phyloP scores from a whole-genome alignment of 768 basidiomycete species.

The Kwoniella botswanensis region DNA sequence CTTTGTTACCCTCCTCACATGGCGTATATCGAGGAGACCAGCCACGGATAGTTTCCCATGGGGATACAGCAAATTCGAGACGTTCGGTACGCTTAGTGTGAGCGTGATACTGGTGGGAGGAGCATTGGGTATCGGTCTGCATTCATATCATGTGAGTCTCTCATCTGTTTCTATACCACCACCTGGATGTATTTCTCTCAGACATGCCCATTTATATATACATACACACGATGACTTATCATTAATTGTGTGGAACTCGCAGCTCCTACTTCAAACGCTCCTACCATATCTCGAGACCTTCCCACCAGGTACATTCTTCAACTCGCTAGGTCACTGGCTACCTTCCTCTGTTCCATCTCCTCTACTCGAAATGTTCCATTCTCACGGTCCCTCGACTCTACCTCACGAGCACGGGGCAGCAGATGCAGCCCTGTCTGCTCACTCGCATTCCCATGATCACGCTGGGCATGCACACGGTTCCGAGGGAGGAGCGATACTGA shows the following conservation, averaged over 20 bases:
- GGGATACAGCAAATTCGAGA: slow-evolving; percentile 76
- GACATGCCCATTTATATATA: too few relatives aligned
- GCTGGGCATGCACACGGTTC: slow-evolving; percentile 43
- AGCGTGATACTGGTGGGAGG: slow-evolving; percentile 71
- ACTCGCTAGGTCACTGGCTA: slow-evolving; percentile 46
- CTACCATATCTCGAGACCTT: slow-evolving; percentile 69
- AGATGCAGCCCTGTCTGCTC: slow-evolving; percentile 54
- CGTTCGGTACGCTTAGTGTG: slow-evolving; percentile 87
- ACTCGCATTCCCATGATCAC: slow-evolving; percentile 56
- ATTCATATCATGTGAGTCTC: slow-evolving; percentile 68
- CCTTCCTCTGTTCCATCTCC: slow-evolving; percentile 55
- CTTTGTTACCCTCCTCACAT: slow-evolving; percentile 86
- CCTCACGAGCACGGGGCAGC: slow-evolving; percentile 61
- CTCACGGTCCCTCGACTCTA: slow-evolving; percentile 62
- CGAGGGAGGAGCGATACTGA: slow-evolving; percentile 63
- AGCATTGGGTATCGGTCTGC: slow-evolving; percentile 68
- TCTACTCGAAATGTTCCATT: slow-evolving; percentile 57
- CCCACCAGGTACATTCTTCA: slow-evolving; percentile 63
- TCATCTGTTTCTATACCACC: neutral
- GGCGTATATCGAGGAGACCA: slow-evolving; percentile 80
- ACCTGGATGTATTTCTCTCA: neutral
- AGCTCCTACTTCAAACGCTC: slow-evolving; percentile 77
- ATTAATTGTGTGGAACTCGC: slow-evolving; percentile 27
- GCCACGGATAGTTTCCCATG: slow-evolving; percentile 68
- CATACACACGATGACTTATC: too few relatives aligned